Conservation (phyloP, 2,329 filamentous ascomycete species). For the Diaporthe eres region DNA sequence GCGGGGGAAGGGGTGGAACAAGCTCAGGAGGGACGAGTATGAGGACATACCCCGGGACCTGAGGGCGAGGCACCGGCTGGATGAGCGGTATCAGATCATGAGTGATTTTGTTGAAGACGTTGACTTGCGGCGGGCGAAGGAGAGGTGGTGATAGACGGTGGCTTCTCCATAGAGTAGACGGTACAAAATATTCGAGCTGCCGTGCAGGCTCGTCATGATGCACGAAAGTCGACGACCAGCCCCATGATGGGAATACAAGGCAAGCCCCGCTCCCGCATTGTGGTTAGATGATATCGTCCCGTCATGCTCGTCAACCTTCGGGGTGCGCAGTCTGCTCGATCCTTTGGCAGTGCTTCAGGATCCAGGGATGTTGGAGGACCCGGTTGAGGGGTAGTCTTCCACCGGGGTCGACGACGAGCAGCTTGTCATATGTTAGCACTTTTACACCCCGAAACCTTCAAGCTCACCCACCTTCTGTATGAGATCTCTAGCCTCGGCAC, state of each 20-base stretch:
- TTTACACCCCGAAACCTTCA: rapidly evolving
- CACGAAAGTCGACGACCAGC: background rate
- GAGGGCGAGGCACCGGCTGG: constrained; percentile 45
- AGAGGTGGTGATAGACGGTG: background rate
- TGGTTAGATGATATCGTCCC: too few relatives aligned
- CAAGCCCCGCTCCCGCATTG: background rate
- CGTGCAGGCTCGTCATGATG: background rate
- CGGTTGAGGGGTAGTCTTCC: constrained; percentile 8
- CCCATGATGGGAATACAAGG: too few relatives aligned
- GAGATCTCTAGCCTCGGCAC: constrained; percentile 68
- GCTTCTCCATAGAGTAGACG: background rate
- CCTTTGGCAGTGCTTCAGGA: constrained; percentile 11
- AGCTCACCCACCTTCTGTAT: constrained; percentile 13
- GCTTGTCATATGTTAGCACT: background rate
- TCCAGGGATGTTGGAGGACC: constrained; percentile 26
- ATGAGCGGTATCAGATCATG: constrained; percentile 44
- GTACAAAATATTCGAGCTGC: background rate
- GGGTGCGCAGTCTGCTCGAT: background rate
- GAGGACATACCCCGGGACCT: constrained; percentile 22
- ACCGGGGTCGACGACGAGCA: constrained; percentile 21
- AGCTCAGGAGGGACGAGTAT: constrained; percentile 2
- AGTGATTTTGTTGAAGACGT: constrained; percentile 41
- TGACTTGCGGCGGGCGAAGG: background rate
- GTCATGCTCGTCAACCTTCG: background rate
- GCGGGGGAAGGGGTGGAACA: constrained; percentile 39